Percentiles rank a stretch among this genome's conserved stretches.
Evolutionary conservation across 1,284 basidiomycete genomes (phyloP).

Genomic region (Ustilago xerochloae): DNA sequence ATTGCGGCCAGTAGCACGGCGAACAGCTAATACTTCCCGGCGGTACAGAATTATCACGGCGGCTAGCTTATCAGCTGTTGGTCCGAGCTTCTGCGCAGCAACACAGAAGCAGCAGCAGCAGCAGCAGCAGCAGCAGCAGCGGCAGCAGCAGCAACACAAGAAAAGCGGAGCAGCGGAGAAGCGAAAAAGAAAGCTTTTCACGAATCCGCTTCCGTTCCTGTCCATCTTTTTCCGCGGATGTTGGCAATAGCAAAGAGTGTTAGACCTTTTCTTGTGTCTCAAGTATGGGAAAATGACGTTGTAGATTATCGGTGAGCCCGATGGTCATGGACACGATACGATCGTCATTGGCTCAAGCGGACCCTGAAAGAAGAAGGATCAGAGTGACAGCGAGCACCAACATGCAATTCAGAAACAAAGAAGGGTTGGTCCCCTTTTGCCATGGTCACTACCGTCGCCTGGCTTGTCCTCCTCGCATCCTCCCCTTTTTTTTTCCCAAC

Average conservation of each 20-base stretch:
- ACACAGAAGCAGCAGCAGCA: no score
- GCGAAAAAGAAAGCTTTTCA: no score
- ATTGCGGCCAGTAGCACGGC: no score
- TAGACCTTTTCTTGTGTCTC: not conserved
- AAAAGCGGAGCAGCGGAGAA: no score
- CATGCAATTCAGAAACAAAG: not conserved
- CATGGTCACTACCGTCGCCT: no score
- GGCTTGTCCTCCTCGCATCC: not conserved
- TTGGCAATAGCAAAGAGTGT: not conserved
- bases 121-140: no score
- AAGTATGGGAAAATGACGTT: no score
- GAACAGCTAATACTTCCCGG: no score
- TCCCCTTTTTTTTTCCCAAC: not conserved
- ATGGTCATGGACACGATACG: not conserved
- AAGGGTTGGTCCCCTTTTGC: conserved; percentile 8
- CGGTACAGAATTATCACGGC: not conserved
- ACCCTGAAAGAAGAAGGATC: not conserved
- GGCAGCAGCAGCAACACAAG: no score
- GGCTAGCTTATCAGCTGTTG: not conserved
- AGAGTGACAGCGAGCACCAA: no score
- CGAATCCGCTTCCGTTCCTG: no score
- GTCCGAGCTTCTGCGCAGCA: not conserved
- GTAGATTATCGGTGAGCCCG: not conserved
- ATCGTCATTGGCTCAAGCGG: no score
- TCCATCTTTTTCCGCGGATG: not conserved